Conservation (phyloP, 768 basidiomycete genomes). For the Tricholoma sp. region DNA sequence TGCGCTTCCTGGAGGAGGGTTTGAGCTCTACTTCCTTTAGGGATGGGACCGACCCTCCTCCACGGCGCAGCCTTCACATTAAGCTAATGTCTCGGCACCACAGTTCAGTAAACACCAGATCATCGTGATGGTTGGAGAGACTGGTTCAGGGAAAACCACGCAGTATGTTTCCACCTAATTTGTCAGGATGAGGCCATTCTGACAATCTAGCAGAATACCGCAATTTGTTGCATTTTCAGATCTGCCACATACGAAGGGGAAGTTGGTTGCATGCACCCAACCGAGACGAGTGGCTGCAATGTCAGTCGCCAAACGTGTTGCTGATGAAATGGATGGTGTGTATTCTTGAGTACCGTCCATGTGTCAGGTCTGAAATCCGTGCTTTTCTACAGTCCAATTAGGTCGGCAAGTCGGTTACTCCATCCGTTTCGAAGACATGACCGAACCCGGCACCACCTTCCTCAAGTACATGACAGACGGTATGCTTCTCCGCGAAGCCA, state of each 20-base stretch:
- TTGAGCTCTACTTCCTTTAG: constrained; percentile 41
- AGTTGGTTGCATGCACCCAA: constrained; percentile 94
- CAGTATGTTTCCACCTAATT: constrained; percentile 45
- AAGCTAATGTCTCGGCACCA: constrained; percentile 24
- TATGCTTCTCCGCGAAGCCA: constrained; percentile 97
- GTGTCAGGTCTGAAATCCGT: constrained; percentile 2
- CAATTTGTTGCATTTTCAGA: constrained; percentile 96
- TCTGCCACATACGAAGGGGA: constrained; percentile 83
- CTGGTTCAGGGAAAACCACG: constrained; percentile 93
- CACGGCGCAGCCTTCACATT: constrained; percentile 14
- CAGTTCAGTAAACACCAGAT: constrained; percentile 80
- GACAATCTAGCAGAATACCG: constrained; percentile 63
- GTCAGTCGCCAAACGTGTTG: constrained; percentile 97
- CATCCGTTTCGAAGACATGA: constrained; percentile 98
- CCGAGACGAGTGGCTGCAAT: constrained; percentile 95
- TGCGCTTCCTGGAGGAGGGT: constrained; percentile 31
- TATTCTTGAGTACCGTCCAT: constrained; percentile 3
- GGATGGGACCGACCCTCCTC: constrained; percentile 30
- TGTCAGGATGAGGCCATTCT: constrained; percentile 3
- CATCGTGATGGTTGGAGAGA: constrained; percentile 89
- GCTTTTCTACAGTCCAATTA: constrained; percentile 58
- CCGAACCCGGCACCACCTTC: constrained; percentile 84
- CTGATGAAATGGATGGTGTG: constrained; percentile 98
- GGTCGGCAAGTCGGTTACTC: constrained; percentile 97
- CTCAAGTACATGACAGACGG: constrained; percentile 99